These are phyloP conservation scores for Diplosphaera chodatii DNA, from an alignment of 139 green algal species.

Conservation along the genomic window DNA sequence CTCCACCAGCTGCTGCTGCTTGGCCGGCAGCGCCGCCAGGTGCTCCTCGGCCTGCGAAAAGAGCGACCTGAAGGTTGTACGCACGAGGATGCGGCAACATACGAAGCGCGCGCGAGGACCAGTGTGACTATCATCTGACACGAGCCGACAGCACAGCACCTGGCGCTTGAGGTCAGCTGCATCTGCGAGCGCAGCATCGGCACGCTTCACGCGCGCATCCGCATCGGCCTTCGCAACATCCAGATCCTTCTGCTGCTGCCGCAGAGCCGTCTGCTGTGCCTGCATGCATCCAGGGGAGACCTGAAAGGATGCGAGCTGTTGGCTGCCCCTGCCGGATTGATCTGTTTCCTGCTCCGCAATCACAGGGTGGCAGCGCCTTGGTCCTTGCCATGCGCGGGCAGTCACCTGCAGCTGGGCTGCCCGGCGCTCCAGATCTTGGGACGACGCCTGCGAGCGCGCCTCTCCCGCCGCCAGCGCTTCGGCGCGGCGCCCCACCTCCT, in stretches of 20 bases:
- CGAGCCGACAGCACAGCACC: too few species aligned
- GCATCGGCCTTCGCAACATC: background rate
- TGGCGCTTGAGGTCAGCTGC: background rate
- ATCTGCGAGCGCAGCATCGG: background rate
- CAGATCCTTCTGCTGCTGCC: background rate
- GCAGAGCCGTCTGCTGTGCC: background rate
- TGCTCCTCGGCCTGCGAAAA: too few species aligned
- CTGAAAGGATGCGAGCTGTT: too few species aligned
- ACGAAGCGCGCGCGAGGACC: too few species aligned
- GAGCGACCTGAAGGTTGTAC: too few species aligned
- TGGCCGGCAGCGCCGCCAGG: constrained; percentile 3
- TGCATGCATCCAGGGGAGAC: background rate
- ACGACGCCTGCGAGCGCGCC: background rate
- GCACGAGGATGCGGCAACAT: too few species aligned
- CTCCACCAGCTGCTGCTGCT: constrained; percentile 13
- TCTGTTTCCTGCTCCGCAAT: too few species aligned
- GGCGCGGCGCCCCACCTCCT: background rate
- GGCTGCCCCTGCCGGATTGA: too few species aligned
- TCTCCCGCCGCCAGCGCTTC: background rate
- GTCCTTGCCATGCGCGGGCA: too few species aligned
- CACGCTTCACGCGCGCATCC: background rate
- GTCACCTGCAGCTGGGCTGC: background rate
- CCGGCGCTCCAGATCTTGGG: background rate
- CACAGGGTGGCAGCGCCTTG: too few species aligned
- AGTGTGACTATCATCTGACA: too few species aligned